Evolutionary conservation across 2,329 filamentous ascomycete species (phyloP), one percentile per base, ranked within the genome.

Genomic region (Talaromyces pinophilus): DNA sequence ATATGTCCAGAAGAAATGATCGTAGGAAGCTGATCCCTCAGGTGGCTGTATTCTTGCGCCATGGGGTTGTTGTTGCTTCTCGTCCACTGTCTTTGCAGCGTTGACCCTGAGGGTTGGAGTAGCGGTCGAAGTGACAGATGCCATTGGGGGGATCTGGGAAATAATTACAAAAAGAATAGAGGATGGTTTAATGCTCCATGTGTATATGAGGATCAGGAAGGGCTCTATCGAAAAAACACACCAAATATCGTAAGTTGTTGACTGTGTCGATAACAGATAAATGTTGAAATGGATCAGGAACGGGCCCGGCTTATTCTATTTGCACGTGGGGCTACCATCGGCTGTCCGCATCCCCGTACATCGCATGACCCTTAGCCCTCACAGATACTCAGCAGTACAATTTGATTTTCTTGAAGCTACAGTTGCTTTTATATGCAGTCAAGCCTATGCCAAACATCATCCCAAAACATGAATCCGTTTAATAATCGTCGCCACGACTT

Each of bases 1-100:
- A 77, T 99, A 98, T 48, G 95, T 97, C 95, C 96, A 98, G 82
- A 96, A 97, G 85, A 98, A 98, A 78, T 89, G 85, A 69, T 88
- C 80, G 7, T 77, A 74, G 4, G 74, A 70, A 44, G 76, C 75
- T 25, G 76, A 75, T 38, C 70, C 63, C 54, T 75, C 71, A 40
- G 77, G 75, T 61, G 77, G 75, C 57, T 74, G 66, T 59, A 72
- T 71, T 71, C 72, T 72, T 55, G 69, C 54, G 15, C 73, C 70
- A 28, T 72, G 69, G 65, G 63, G 59, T 44, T 70, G 66, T 54
- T 67, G 25, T 25, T 67, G 22, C 7, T 59, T 60, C 65, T 69
- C 57, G 55, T 71, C n/a, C 52, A 57, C 62, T 50, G 44, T 60
- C 54, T 72, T 68, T 52, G 38, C 59, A 22, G 66, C 55, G 48